These are phyloP conservation scores for Trichosporon sp. DNA, from an alignment of 1,284 basidiomycete species.

Conservation along the genomic window DNA sequence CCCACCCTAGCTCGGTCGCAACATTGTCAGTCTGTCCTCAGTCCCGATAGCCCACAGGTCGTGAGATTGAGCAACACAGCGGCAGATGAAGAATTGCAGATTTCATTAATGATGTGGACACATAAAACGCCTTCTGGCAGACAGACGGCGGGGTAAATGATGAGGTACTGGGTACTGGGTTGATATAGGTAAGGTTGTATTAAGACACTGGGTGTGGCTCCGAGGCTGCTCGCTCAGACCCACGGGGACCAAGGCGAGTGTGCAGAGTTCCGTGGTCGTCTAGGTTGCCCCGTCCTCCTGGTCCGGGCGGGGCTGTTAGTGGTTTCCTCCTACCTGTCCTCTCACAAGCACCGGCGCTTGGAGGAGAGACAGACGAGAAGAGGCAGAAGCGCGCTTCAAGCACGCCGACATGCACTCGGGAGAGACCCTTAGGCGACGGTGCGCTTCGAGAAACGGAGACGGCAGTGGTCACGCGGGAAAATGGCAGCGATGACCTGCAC, in stretches of 20 bases:
- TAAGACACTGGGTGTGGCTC: neutral
- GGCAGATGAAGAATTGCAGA: neutral
- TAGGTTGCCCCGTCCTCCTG: neutral
- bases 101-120: slow-evolving; percentile 8
- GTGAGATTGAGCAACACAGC: neutral
- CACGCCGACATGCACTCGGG: too few relatives aligned
- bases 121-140: neutral
- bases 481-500: slow-evolving; percentile 89
- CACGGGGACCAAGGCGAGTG: too few relatives aligned
- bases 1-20: too few relatives aligned
- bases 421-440: slow-evolving; percentile 4
- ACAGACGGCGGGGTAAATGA: neutral
- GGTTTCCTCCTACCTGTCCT: too few relatives aligned
- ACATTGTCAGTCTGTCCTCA: too few relatives aligned
- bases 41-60: too few relatives aligned
- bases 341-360: neutral
- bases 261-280: neutral
- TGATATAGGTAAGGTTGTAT: neutral
- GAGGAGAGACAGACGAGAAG: too few relatives aligned
- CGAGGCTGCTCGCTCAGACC: neutral
- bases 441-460: slow-evolving; percentile 66
- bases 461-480: slow-evolving; percentile 91
- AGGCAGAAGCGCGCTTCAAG: too few relatives aligned
- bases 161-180: slow-evolving; percentile 2
- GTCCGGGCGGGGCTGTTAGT: neutral